Evolutionary conservation across 1,139 yeast genomes (phyloP).

Genomic region (Zygosaccharomyces sapae): DNA sequence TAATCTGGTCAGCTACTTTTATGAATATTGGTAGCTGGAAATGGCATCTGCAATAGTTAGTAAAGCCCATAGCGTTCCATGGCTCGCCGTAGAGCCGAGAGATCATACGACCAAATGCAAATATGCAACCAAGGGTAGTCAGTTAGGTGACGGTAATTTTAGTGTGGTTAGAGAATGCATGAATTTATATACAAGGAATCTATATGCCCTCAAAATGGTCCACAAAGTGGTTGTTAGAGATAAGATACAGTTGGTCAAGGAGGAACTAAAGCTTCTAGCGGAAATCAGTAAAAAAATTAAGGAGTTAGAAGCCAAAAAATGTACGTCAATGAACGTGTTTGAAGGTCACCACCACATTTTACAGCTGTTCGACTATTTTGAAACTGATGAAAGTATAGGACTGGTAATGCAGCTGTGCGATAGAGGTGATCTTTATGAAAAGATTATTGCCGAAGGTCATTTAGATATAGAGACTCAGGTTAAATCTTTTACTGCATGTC

Average conservation of each 20-base stretch:
- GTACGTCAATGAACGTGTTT: constrained; percentile 20
- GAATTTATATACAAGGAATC: constrained; percentile 29
- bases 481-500: constrained; percentile 42
- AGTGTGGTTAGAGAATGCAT: constrained; percentile 36
- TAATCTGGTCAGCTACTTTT: no score
- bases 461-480: constrained; percentile 48
- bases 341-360: constrained; percentile 56
- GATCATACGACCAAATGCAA: constrained; percentile 25
- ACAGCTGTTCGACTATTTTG: constrained; percentile 65
- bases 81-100: constrained; percentile 9
- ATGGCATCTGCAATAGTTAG: not conserved
- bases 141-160: constrained; percentile 37
- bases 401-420: constrained; percentile 63
- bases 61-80: constrained; percentile 6
- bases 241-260: constrained; percentile 32
- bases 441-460: constrained; percentile 46
- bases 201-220: constrained; percentile 36
- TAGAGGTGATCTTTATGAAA: constrained; percentile 66
- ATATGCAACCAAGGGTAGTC: constrained; percentile 26
- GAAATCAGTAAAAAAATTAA: constrained; percentile 27
- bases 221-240: constrained; percentile 29
- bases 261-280: constrained; percentile 32
- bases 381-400: constrained; percentile 55
- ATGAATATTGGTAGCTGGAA: not conserved
- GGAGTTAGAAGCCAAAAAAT: constrained; percentile 19